Percentiles rank a stretch among this genome's conserved stretches.
Evolutionary conservation across 306 rosid genomes (phyloP).

Genomic region (Alnus rubra): DNA sequence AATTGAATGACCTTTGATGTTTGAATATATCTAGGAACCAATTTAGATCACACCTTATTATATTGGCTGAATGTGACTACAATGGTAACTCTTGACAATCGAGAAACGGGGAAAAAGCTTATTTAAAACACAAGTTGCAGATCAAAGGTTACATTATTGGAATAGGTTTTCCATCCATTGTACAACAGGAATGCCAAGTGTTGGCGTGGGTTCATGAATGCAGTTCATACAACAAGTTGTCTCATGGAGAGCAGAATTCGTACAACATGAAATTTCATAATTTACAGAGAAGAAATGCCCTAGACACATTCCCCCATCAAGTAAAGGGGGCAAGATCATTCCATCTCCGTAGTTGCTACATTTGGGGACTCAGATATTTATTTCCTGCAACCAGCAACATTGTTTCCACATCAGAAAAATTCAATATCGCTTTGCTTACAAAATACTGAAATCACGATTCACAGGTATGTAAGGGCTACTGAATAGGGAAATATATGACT

Average conservation of each 20-base stretch:
- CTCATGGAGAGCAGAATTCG: not conserved
- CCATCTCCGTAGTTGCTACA: not conserved
- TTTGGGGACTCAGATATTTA: not conserved
- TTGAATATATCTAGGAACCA: not conserved
- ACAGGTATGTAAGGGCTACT: not conserved
- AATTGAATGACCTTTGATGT: not conserved
- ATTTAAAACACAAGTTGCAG: not conserved
- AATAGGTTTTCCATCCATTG: not conserved
- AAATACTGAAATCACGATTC: not conserved
- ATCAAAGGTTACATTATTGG: not conserved
- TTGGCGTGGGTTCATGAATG: not conserved
- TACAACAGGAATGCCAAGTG: not conserved
- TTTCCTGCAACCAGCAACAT: conserved; percentile 10
- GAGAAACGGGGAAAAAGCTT: not conserved
- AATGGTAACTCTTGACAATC: not conserved
- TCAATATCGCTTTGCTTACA: not conserved
- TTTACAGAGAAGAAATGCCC: conserved; percentile 3
- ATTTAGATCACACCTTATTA: not conserved
- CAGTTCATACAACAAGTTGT: not conserved
- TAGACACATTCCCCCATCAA: not conserved
- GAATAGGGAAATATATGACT: not conserved
- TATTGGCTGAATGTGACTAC: not conserved
- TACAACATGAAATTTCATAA: conserved; percentile 10
- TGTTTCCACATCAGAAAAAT: not conserved
- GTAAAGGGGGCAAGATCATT: not conserved